Evolutionary conservation across 495 filamentous ascomycete species (phyloP).

Genomic region (Halenospora varia): DNA sequence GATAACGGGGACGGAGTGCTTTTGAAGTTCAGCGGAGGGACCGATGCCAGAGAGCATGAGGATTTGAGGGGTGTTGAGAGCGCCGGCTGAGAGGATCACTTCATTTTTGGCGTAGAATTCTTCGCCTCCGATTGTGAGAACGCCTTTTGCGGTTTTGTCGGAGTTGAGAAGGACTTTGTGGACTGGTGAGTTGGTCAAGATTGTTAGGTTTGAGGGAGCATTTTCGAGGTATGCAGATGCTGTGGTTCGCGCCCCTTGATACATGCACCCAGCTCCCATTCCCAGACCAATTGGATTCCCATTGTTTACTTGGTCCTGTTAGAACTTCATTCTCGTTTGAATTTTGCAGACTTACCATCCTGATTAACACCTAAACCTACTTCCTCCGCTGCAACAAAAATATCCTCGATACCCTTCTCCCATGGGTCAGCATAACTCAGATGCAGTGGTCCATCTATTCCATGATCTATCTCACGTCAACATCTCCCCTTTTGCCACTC

Average conservation of each 20-base stretch:
- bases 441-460: slow-evolving; percentile 40
- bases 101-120: slow-evolving; percentile 46
- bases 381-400: slow-evolving; percentile 40
- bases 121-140: slow-evolving; percentile 33
- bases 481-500: not conserved
- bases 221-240: slow-evolving; percentile 43
- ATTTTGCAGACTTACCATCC: slow-evolving; percentile 30
- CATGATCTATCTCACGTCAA: slow-evolving; percentile 39
- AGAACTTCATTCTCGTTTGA: not conserved
- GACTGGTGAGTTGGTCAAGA: slow-evolving; percentile 45
- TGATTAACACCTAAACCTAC: slow-evolving; percentile 44
- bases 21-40: slow-evolving; percentile 44
- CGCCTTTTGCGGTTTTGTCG: slow-evolving; percentile 47
- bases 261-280: slow-evolving; percentile 41
- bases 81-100: slow-evolving; percentile 53
- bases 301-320: slow-evolving; percentile 36
- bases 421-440: slow-evolving; percentile 43
- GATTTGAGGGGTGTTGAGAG: slow-evolving; percentile 55
- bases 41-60: slow-evolving; percentile 65
- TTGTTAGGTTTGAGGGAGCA: slow-evolving; percentile 45
- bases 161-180: slow-evolving; percentile 44
- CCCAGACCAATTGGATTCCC: slow-evolving; percentile 58
- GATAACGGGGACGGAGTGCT: slow-evolving; percentile 48
- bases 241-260: slow-evolving; percentile 46
- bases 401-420: slow-evolving; percentile 43